Evolutionary conservation across 768 basidiomycete species (phyloP).

Genomic region (Nevesoporus exiguus): DNA sequence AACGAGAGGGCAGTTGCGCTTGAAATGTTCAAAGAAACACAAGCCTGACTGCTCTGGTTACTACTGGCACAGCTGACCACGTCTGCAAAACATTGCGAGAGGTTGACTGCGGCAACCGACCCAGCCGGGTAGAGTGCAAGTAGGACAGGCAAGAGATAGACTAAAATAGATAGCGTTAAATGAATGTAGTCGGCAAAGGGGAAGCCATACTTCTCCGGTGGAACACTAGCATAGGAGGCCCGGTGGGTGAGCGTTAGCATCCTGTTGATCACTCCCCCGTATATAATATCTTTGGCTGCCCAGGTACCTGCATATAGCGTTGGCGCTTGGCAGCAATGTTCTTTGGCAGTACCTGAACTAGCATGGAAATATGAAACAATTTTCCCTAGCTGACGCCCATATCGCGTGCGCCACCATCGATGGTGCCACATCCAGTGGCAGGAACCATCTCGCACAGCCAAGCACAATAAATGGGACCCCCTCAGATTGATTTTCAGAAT

Average conservation of each 20-base stretch:
- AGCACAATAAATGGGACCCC: too few relatives aligned
- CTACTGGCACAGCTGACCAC: conserved; percentile 3
- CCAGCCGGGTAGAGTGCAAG: background rate
- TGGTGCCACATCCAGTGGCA: too few relatives aligned
- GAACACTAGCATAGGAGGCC: conserved; percentile 1
- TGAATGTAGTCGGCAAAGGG: background rate
- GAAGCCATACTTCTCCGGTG: conserved; percentile 6
- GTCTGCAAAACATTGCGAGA: conserved; percentile 14
- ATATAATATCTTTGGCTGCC: background rate
- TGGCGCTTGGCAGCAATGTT: too few relatives aligned
- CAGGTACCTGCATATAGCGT: too few relatives aligned
- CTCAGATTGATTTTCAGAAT: too few relatives aligned
- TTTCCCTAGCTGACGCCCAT: too few relatives aligned
- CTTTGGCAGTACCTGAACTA: too few relatives aligned
- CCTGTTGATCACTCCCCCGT: background rate
- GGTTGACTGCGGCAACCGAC: conserved; percentile 4
- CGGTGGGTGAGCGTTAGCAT: background rate
- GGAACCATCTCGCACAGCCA: too few relatives aligned
- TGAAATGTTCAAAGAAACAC: conserved; percentile 1
- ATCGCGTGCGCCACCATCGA: too few relatives aligned
- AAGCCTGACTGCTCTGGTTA: background rate
- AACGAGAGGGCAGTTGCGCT: conserved; percentile 10
- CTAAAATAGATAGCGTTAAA: conserved; percentile 7
- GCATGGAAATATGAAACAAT: too few relatives aligned
- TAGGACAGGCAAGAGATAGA: background rate